Base-by-base conservation (phyloP, 2,329 filamentous ascomycete genomes). In the Blumeria graminis region DNA sequence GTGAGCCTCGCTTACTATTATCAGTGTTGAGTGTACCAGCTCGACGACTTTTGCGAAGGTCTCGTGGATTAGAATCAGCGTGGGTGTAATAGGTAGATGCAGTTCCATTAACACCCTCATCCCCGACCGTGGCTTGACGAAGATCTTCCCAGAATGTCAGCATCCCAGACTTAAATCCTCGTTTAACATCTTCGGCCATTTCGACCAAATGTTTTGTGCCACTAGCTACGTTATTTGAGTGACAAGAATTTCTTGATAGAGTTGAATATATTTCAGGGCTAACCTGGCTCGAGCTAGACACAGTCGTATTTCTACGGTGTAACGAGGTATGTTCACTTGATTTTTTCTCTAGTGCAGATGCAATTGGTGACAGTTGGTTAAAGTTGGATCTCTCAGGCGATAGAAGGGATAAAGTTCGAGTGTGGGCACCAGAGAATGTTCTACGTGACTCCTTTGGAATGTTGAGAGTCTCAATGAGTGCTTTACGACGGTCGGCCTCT, bases 131-230 rank as follows among this genome's bases (percentile, higher is more conserved):
- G 13, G 90, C 93, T 69, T 96, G 92, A 61, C 89, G 78, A 52
- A 98, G 80, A 66, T 98, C 92, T 67, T 96, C 92, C 58, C 94
- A 80, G 69, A 98, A 98, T 1, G 86, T 94, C 80, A 85, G 89
- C 53, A 98, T 71, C 1, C 92, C 90, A 16, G 46, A 18, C 16
- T 55, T 55, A 55, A 92, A 80, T 22, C 48, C 48, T 35, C 35
- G 28, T 66, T 82, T 86, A 68, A 98, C 81, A 69, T 95, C 92
- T 58, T 86, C 84, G 14, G 66, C 65, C 39, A 68, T 62, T 58
- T 86, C 84, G 14, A 65, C 65, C 38, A 68, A 62, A 36, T 65
- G 61, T 56, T 67, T 68, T 9, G 65, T 65, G 22, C 61, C 62
- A 54, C 62, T 57, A 16, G 63, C 64, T 18, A 66, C 57, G 16